Conservation (phyloP, 306 rosid species). For the Rosa rugosa region DNA sequence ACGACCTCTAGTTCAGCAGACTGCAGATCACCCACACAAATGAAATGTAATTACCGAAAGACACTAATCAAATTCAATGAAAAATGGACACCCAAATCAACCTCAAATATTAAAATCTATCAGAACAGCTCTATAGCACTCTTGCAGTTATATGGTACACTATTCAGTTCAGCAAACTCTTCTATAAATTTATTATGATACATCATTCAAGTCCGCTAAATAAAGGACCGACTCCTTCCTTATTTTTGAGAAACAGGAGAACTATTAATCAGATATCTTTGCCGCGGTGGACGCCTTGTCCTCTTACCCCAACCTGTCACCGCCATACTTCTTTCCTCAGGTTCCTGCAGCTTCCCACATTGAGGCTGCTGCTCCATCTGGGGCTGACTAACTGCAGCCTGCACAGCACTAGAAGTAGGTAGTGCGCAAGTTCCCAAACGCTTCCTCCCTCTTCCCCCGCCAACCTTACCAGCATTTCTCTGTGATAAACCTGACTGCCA, state of each 20-base stretch:
- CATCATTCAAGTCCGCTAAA: conserved; percentile 18
- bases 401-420: conserved; percentile 37
- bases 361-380: conserved; percentile 52
- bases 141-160: not conserved
- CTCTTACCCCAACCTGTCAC: conserved; percentile 87
- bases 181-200: conserved; percentile 23
- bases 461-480: conserved; percentile 63
- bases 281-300: conserved; percentile 81
- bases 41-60: too few relatives aligned
- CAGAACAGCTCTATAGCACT: not conserved
- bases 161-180: not conserved
- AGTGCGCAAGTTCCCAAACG: conserved; percentile 26
- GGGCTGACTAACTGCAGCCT: conserved; percentile 37
- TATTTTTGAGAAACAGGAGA: conserved; percentile 29
- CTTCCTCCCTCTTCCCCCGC: conserved; percentile 74
- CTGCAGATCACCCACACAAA: too few relatives aligned
- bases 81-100: not conserved
- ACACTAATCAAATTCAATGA: not conserved
- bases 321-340: conserved; percentile 69
- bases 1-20: too few relatives aligned
- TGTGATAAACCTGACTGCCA: conserved; percentile 66
- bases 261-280: conserved; percentile 59
- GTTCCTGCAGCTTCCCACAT: conserved; percentile 51
- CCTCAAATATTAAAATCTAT: not conserved
- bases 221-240: not conserved